These are phyloP conservation scores for Nevesoporus exiguus DNA, from an alignment of 768 basidiomycete genomes.

Conservation along the genomic window DNA sequence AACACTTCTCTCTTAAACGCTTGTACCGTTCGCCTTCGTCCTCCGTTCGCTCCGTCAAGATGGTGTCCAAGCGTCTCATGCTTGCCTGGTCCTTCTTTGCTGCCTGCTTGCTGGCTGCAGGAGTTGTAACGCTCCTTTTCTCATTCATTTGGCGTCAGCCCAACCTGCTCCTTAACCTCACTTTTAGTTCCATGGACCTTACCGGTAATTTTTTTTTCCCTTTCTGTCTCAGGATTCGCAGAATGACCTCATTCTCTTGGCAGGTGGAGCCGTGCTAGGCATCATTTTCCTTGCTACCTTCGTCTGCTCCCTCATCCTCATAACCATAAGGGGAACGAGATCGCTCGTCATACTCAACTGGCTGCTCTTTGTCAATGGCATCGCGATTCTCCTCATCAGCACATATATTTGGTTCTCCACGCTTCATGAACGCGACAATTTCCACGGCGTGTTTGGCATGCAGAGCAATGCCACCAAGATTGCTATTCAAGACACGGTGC, in stretches of 20 bases:
- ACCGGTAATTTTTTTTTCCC: conserved; percentile 46
- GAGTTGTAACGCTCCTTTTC: conserved; percentile 58
- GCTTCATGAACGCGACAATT: conserved; percentile 66
- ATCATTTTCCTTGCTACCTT: conserved; percentile 65
- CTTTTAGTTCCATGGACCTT: conserved; percentile 55
- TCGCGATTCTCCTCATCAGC: conserved; percentile 61
- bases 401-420: conserved; percentile 82
- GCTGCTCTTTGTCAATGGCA: conserved; percentile 59
- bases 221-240: background rate
- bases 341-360: conserved; percentile 79
- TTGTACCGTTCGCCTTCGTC: background rate
- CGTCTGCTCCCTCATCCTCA: conserved; percentile 64
- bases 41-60: conserved; percentile 27
- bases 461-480: conserved; percentile 47
- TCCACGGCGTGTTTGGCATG: conserved; percentile 52
- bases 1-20: conserved; percentile 3
- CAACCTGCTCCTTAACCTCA: conserved; percentile 71
- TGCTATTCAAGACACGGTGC: conserved; percentile 69
- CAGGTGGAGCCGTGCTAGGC: conserved; percentile 73
- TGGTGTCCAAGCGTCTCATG: conserved; percentile 73
- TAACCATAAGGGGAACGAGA: conserved; percentile 63
- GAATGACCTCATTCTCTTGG: background rate
- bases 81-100: conserved; percentile 72
- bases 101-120: conserved; percentile 66
- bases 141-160: conserved; percentile 70